A percentile compares a stretch with the other conserved stretches of the same genome.
Evolutionary conservation across 2,329 filamentous ascomycete genomes (phyloP).

Genomic region (Plectosphaerella cucumerina): DNA sequence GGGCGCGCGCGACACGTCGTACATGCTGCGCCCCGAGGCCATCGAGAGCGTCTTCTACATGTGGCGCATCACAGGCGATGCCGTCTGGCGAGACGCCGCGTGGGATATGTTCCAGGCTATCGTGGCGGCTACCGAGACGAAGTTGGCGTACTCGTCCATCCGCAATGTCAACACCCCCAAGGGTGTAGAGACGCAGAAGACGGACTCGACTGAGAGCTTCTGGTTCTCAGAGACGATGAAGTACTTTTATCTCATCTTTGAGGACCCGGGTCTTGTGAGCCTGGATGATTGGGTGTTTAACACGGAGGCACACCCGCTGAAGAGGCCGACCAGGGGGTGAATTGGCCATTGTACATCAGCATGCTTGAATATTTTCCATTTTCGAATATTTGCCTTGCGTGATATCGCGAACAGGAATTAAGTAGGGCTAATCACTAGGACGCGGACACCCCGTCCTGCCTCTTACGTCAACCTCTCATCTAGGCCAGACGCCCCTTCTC

Average conservation of each 20-base stretch:
- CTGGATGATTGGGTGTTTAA: conserved; percentile 68
- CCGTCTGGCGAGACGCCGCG: conserved; percentile 36
- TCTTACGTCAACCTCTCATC: too few species aligned
- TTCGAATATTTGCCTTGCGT: not conserved
- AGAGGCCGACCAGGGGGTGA: conserved; percentile 19
- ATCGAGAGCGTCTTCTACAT: conserved; percentile 49
- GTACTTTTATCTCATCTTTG: conserved; percentile 73
- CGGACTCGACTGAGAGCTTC: conserved; percentile 41
- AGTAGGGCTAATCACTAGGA: too few species aligned
- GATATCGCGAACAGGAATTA: not conserved
- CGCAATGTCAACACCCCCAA: conserved; percentile 7
- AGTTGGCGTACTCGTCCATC: conserved; percentile 38
- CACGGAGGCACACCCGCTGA: conserved; percentile 51
- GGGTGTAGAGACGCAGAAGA: conserved; percentile 9
- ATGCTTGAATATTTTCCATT: not conserved
- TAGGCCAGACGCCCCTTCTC: too few species aligned
- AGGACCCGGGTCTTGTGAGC: conserved; percentile 56
- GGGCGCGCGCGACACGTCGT: conserved; percentile 39
- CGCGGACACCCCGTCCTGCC: too few species aligned
- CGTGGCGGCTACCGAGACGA: conserved; percentile 35
- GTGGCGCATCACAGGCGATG: conserved; percentile 44
- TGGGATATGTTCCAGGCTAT: conserved; percentile 46
- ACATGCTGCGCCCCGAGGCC: conserved; percentile 44
- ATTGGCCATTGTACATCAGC: too few species aligned
- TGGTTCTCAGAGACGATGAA: conserved; percentile 76